These are phyloP conservation scores for Adansonia gregorii DNA, from an alignment of 441 rosid species.

Conservation along the genomic window DNA sequence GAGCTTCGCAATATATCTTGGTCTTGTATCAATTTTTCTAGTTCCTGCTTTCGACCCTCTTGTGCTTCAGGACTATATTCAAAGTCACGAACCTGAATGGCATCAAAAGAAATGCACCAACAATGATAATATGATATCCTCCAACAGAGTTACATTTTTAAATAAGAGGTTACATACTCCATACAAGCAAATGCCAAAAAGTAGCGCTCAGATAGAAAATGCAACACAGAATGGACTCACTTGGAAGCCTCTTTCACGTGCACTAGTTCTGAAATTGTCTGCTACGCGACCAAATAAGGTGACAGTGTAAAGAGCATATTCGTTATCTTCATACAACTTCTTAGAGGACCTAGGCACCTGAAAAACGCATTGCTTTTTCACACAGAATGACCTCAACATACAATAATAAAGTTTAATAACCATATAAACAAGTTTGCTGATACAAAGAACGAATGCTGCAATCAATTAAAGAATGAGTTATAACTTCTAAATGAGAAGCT, in stretches of 20 bases:
- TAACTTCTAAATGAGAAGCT: neutral
- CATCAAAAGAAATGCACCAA: conserved; percentile 25
- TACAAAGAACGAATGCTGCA: neutral
- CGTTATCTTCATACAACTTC: conserved; percentile 90
- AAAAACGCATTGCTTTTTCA: conserved; percentile 29
- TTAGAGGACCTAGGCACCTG: conserved; percentile 99
- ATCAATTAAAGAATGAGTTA: neutral
- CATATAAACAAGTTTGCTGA: neutral
- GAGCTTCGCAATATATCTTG: conserved; percentile 85
- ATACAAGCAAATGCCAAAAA: neutral
- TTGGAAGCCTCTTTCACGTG: conserved; percentile 91
- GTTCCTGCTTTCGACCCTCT: conserved; percentile 81
- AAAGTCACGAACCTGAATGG: conserved; percentile 81
- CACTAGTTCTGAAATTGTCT: conserved; percentile 79
- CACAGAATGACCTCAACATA: conserved; percentile 27
- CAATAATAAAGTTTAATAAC: neutral
- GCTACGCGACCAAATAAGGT: conserved; percentile 83
- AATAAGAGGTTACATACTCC: neutral
- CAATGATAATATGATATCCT: conserved; percentile 22
- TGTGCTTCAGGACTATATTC: conserved; percentile 92
- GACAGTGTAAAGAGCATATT: conserved; percentile 95
- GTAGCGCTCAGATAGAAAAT: conserved; percentile 15
- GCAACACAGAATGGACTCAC: conserved; percentile 50
- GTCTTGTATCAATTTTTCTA: conserved; percentile 74
- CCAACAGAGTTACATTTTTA: neutral